Base-by-base conservation (phyloP, 2,329 filamentous ascomycete genomes). In the Exophiala oligosperma region DNA sequence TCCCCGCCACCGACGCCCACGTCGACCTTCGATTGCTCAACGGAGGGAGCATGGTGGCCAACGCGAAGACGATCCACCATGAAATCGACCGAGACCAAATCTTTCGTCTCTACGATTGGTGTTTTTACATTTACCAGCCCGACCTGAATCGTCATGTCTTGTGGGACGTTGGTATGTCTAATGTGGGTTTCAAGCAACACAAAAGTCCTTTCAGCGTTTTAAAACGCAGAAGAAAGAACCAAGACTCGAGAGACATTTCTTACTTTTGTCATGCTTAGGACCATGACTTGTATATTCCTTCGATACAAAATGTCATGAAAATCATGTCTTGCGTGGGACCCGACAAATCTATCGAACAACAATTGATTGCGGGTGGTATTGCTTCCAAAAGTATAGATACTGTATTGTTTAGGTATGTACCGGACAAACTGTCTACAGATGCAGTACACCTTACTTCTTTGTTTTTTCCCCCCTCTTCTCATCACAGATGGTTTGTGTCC, bases 101-200 rank as follows among this genome's bases (percentile, higher is more conserved):
- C 12, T 21, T 47, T 24, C 44, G 32, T 35, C 32, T 51, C 14
- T 51, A 51, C 24, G 32, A 51, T 12, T 51, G 49, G 49, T 29
- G 28, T 14, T 51, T 51, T 37, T 37, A 38, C 32, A 51, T 51
- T 24, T 38, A 51, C 29, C 28, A 51, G 3, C 49, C 49, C 4
- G 28, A 51, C 2, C 35, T 29, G 23, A 14, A 21, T 5, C 49
- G 49, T 24, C 49, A 51, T 38, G 49, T 51, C 17, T 32, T 51
- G 23, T 51, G 49, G 49, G 49, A 51, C 24, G 49, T 51, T 35
- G 49, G 49, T 12, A 32, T 37, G 21, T 51, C 49, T n/a, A 35
- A 37, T 24, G 49, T 51, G n/a, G 4, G 49, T 51, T 17, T 17
- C 17, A 17, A 17, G 17, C 17, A 17, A 17, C 17, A 17, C 17